Base-by-base conservation (phyloP, 768 basidiomycete species). In the Boletus rufocinnamomeus region DNA sequence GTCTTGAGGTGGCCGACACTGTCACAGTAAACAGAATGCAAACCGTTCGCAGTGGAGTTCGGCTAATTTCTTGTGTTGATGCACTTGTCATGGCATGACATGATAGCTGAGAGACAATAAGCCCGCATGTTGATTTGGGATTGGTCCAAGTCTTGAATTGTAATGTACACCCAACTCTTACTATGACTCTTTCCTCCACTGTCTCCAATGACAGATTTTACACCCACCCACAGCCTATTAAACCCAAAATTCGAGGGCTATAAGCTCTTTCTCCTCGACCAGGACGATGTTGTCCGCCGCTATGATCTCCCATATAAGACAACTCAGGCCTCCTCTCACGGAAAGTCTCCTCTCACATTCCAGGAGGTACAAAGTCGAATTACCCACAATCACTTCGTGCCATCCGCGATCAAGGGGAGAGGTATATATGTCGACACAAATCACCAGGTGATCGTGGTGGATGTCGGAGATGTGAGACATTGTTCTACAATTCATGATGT, bases 161-260 rank as follows among this genome's bases (percentile, higher is more conserved):
- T 21, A 16, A 30, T n/a, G 47, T 25, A 10, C 48, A 52, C 23
- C 50, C 25, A 28, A 34, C 25, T 53, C 21, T 16, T 37, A 21
- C 43, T 25, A 56, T 62, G 61, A 21, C 50, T 5, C n/a, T 25
- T 60, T 35, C 44, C 17, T 43, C 25, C 35, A 21, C 28, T 11
- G 37, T 34, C 61, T 35, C 43, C 52, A 34, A 77, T 76, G 75
- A 40, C 75, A 44, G 65, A 63, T 52, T 84, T 86, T 63, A 67
- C 64, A n/a, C 72, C 79, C 11, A 74, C 80, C 7, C 82, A 82
- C 43, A 67, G 78, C 32, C 79, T 93, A 17, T 72, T 90, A 27
- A 93, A 94, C 64, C 84, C 90, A 2, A 89, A 88, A 63, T 95
- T 95, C 57, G 92, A 95, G 62, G 89, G 89, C 2, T 94, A 95